Conservation (phyloP, 2,329 filamentous ascomycete genomes). For the Knufia petricola region DNA sequence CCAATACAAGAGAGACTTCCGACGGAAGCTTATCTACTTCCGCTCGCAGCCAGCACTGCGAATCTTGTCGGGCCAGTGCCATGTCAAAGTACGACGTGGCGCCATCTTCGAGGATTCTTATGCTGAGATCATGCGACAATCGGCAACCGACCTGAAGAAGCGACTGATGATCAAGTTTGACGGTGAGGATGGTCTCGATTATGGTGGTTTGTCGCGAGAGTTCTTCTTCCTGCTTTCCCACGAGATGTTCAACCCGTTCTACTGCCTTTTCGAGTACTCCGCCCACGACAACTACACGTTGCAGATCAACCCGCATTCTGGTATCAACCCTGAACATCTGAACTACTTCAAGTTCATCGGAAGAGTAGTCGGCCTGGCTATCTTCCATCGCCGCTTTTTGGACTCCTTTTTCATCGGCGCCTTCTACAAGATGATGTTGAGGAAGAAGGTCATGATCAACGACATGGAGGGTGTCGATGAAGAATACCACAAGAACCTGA, state of each 20-base stretch:
- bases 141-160: slow-evolving; percentile 93
- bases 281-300: slow-evolving; percentile 99
- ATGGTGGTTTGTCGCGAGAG: slow-evolving; percentile 90
- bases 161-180: slow-evolving; percentile 99
- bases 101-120: slow-evolving; percentile 99
- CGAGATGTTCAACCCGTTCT: slow-evolving; percentile 99
- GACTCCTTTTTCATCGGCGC: slow-evolving; percentile 99
- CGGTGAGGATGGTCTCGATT: slow-evolving; percentile 94
- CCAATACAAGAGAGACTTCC: slow-evolving; percentile 98
- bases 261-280: slow-evolving; percentile 98
- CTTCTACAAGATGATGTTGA: slow-evolving; percentile 98
- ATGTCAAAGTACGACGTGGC: slow-evolving; percentile 91
- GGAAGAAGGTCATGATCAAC: slow-evolving; percentile 79
- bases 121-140: slow-evolving; percentile 95
- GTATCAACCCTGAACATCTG: slow-evolving; percentile 97
- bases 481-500: slow-evolving; percentile 90
- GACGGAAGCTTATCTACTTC: slow-evolving; percentile 98
- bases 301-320: slow-evolving; percentile 98
- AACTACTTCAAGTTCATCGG: slow-evolving; percentile 99
- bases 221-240: slow-evolving; percentile 99
- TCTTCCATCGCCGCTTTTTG: slow-evolving; percentile 94
- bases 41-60: slow-evolving; percentile 91
- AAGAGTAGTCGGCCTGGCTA: slow-evolving; percentile 88
- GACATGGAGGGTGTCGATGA: slow-evolving; percentile 99
- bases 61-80: slow-evolving; percentile 91